phyloP scores from a whole-genome alignment of 306 rosid genomes.

The Boehmeria nivea region DNA sequence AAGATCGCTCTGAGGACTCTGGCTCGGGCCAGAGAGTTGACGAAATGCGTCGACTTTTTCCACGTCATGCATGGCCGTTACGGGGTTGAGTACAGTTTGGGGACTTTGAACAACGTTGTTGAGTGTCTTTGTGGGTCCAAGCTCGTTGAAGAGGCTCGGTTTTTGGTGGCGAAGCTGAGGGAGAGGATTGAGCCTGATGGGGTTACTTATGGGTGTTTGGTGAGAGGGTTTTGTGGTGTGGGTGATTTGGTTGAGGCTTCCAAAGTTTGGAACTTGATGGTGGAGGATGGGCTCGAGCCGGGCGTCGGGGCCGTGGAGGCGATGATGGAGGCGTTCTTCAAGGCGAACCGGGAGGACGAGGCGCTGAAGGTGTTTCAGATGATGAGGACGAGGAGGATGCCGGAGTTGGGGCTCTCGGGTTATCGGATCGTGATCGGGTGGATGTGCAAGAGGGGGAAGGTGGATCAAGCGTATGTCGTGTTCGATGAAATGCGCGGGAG shows the following conservation, averaged over 20 bases:
- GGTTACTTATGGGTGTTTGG: constrained; percentile 43
- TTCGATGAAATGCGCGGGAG: constrained; percentile 70
- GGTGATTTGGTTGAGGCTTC: constrained; percentile 77
- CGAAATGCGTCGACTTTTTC: constrained; percentile 65
- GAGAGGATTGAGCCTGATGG: constrained; percentile 50
- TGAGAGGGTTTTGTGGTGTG: constrained; percentile 55
- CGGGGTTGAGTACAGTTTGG: constrained; percentile 44
- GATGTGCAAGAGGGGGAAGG: constrained; percentile 62
- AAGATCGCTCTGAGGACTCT: constrained; percentile 43
- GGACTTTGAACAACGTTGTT: constrained; percentile 48
- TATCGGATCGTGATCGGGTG: constrained; percentile 56
- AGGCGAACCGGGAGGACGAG: constrained; percentile 43
- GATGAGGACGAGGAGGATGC: constrained; percentile 56
- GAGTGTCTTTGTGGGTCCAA: constrained; percentile 43
- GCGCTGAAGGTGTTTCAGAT: constrained; percentile 61
- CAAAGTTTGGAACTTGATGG: constrained; percentile 76
- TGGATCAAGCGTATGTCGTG: constrained; percentile 35
- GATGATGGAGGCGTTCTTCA: constrained; percentile 64
- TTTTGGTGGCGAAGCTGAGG: constrained; percentile 49
- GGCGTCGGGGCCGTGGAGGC: constrained; percentile 48
- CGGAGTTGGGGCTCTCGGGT: constrained; percentile 48
- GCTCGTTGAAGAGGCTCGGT: constrained; percentile 64
- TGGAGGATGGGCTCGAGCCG: constrained; percentile 61
- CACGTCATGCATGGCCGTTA: constrained; percentile 51
- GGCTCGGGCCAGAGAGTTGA: constrained; percentile 57